These are phyloP conservation scores for Fragaria ananassa DNA, from an alignment of 306 rosid genomes.

Conservation along the genomic window DNA sequence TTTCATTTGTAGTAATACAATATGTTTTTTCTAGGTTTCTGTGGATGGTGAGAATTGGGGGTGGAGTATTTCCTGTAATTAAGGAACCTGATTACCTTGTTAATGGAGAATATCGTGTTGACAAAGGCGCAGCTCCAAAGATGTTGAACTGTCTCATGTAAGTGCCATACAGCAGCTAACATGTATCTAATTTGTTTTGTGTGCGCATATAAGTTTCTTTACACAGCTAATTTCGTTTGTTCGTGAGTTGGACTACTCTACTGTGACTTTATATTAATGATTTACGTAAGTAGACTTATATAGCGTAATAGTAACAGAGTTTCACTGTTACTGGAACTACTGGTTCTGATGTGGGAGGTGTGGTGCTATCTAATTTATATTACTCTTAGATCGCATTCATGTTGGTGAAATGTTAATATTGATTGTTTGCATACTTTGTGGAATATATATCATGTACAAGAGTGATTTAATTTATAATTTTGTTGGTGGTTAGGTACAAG, in stretches of 20 bases:
- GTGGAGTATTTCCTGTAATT: conserved; percentile 95
- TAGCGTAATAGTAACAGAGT: background rate
- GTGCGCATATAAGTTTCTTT: background rate
- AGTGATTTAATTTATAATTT: background rate
- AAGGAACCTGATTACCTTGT: conserved; percentile 98
- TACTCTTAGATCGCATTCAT: background rate
- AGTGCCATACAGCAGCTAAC: conserved; percentile 35
- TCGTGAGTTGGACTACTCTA: background rate
- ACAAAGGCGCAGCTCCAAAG: conserved; percentile 99
- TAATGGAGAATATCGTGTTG: conserved; percentile 97
- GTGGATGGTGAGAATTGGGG: conserved; percentile 99
- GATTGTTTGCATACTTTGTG: background rate
- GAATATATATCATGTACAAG: conserved; percentile 1
- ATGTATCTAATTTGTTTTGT: background rate
- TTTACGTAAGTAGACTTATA: background rate
- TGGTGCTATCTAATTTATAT: background rate
- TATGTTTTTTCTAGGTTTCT: conserved; percentile 56
- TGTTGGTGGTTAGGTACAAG: conserved; percentile 71
- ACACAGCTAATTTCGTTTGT: background rate
- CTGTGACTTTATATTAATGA: background rate
- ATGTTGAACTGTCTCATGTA: conserved; percentile 99
- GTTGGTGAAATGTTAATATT: conserved; percentile 1
- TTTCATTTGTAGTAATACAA: conserved; percentile 11
- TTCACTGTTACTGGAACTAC: background rate
- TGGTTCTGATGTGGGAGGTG: background rate